phyloP scores from a whole-genome alignment of 2,329 filamentous ascomycete genomes.

The Venturiaceae sp. region DNA sequence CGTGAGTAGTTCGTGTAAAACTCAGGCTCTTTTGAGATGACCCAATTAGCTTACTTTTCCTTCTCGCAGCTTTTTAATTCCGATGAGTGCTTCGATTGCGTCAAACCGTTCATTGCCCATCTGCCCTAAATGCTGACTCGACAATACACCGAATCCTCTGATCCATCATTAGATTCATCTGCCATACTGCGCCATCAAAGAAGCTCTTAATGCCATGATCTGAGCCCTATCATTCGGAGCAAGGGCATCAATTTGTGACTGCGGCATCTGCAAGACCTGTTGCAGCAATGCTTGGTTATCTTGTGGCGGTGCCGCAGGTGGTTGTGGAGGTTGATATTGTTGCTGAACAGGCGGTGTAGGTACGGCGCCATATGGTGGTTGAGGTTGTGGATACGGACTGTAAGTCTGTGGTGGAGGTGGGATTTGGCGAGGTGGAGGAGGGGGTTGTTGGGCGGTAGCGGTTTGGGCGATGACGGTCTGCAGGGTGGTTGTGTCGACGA shows the following conservation, averaged over 20 bases:
- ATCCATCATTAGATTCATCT: too few species aligned
- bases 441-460: slow-evolving; percentile 17
- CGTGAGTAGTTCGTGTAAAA: too few species aligned
- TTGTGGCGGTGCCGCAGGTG: slow-evolving; percentile 31
- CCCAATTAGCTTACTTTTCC: too few species aligned
- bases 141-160: too few species aligned
- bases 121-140: too few species aligned
- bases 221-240: slow-evolving; percentile 67
- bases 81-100: too few species aligned
- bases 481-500: slow-evolving; percentile 78
- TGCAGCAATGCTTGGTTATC: slow-evolving; percentile 67
- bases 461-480: slow-evolving; percentile 64
- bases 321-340: slow-evolving; percentile 21
- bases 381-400: slow-evolving; percentile 9
- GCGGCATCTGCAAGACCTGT: slow-evolving; percentile 71
- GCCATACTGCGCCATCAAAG: not conserved
- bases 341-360: slow-evolving; percentile 40
- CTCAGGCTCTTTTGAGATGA: too few species aligned
- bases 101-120: too few species aligned
- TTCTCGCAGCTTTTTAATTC: too few species aligned
- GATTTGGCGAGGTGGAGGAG: slow-evolving; percentile 20
- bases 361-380: slow-evolving; percentile 17
- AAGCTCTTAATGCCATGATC: slow-evolving; percentile 59
- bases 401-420: slow-evolving; percentile 24
- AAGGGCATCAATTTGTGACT: slow-evolving; percentile 69